Percentiles rank a stretch among this genome's conserved stretches.
phyloP scores from a whole-genome alignment of 176 grass and related monocot species.

The Avena atlantica region DNA sequence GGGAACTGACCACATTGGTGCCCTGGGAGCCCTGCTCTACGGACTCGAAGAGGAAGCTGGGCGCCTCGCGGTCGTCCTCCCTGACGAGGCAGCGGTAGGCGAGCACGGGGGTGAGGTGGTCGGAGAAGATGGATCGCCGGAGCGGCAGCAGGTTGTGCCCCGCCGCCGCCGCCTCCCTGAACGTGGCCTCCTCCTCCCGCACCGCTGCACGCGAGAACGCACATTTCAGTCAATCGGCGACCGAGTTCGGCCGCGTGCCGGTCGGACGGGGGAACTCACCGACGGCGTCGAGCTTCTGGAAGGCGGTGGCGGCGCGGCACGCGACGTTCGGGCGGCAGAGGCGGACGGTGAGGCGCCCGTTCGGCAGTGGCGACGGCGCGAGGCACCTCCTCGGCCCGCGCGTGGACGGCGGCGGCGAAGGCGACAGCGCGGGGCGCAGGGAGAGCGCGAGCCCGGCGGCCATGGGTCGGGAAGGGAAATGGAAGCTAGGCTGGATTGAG shows the following conservation, averaged over 20 bases:
- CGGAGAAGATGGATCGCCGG: conserved; percentile 77
- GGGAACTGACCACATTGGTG: conserved; percentile 69
- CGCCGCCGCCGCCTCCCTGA: conserved; percentile 53
- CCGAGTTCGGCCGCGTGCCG: not conserved
- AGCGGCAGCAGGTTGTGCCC: conserved; percentile 74
- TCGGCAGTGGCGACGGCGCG: conserved; percentile 4
- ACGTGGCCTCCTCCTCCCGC: conserved; percentile 62
- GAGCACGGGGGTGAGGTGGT: conserved; percentile 84
- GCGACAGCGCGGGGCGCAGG: conserved; percentile 31
- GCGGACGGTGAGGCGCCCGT: not conserved
- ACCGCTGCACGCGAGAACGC: conserved; percentile 41
- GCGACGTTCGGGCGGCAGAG: not conserved
- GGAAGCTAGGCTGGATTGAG: not conserved
- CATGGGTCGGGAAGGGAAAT: conserved; percentile 9
- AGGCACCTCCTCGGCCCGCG: not conserved
- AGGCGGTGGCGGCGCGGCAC: conserved; percentile 40
- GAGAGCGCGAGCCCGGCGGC: conserved; percentile 40
- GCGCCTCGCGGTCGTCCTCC: conserved; percentile 87
- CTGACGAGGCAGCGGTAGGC: conserved; percentile 93
- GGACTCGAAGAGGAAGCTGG: conserved; percentile 95
- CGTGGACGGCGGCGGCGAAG: not conserved
- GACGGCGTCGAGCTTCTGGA: conserved; percentile 53
- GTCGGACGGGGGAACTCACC: conserved; percentile 27
- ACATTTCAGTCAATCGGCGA: not conserved
- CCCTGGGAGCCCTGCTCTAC: conserved; percentile 87